Percentiles rank a stretch among this genome's conserved stretches.
These are phyloP conservation scores for Gaultheria prostrata DNA, from an alignment of 148 eudicot species.

Conservation along the genomic window DNA sequence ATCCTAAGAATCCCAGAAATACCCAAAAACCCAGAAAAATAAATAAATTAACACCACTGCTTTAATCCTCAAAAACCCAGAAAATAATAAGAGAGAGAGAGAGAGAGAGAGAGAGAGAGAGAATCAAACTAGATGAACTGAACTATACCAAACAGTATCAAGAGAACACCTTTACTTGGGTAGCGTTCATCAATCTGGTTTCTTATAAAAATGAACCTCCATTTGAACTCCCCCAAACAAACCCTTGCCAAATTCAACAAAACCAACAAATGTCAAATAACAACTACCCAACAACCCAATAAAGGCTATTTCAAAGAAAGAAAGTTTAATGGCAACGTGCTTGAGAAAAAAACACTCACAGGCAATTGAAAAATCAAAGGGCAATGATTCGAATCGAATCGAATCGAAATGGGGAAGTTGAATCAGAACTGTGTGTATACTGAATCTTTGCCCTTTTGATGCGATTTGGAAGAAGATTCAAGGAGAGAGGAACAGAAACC, in stretches of 20 bases:
- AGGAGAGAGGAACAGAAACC: neutral
- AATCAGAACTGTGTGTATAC: neutral
- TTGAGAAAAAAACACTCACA: neutral
- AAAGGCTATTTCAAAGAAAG: neutral
- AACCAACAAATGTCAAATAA: constrained; percentile 2
- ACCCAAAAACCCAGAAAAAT: neutral
- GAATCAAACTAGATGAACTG: constrained; percentile 7
- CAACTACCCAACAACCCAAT: neutral
- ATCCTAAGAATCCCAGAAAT: neutral
- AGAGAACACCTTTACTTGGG: neutral
- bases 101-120: neutral
- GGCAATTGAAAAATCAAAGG: neutral
- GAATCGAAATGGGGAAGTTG: neutral
- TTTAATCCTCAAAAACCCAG: neutral
- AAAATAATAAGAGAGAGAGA: neutral
- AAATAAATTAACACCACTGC: neutral
- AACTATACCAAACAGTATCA: neutral
- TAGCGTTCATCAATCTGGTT: constrained; percentile 13
- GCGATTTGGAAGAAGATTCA: neutral
- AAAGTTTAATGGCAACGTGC: neutral
- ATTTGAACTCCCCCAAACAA: neutral
- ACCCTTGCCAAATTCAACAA: neutral
- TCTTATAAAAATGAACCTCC: constrained; percentile 18
- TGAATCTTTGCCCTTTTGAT: neutral
- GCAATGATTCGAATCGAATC: neutral